Evolutionary conservation across 2,329 filamentous ascomycete species (phyloP).

Genomic region (Zymoseptoria tritici): DNA sequence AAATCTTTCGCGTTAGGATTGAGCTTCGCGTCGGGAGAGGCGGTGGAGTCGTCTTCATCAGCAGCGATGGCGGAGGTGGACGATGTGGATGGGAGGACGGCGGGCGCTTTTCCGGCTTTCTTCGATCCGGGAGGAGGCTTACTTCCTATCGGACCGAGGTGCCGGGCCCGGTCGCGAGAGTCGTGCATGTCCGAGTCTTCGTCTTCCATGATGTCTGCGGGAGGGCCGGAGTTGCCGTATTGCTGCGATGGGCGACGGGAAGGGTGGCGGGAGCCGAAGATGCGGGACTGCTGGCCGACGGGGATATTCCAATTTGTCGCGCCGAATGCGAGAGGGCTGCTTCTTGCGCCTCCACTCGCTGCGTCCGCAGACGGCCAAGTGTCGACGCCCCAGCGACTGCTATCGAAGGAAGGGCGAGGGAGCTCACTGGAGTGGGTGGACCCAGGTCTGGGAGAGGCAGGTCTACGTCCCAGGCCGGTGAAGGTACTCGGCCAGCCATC

Average conservation of each 20-base stretch:
- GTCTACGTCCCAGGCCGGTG: conserved; percentile 23
- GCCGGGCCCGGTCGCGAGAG: conserved; percentile 41
- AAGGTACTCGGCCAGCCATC: conserved; percentile 38
- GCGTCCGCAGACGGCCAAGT: conserved; percentile 24
- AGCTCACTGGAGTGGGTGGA: conserved; percentile 49
- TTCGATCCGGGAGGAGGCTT: conserved; percentile 35
- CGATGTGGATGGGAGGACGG: not conserved
- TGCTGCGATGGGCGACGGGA: conserved; percentile 77
- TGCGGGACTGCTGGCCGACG: conserved; percentile 46
- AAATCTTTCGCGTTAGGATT: conserved; percentile 90
- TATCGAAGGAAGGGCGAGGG: conserved; percentile 71
- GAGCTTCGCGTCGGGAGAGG: conserved; percentile 45
- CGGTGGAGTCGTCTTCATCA: conserved; percentile 25
- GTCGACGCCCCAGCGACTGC: conserved; percentile 42
- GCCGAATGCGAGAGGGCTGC: conserved; percentile 31
- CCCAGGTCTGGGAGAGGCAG: conserved; percentile 52
- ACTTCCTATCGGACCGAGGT: conserved; percentile 69
- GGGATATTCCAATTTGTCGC: conserved; percentile 33
- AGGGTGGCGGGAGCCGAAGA: conserved; percentile 55
- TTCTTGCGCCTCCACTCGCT: conserved; percentile 29
- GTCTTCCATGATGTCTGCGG: conserved; percentile 46
- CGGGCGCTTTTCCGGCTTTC: conserved; percentile 12
- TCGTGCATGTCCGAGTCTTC: conserved; percentile 38
- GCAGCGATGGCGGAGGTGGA: conserved; percentile 34
- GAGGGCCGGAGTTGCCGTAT: conserved; percentile 60